These are phyloP conservation scores for Francoa sonchifolia DNA, from an alignment of 441 rosid species.

Conservation along the genomic window DNA sequence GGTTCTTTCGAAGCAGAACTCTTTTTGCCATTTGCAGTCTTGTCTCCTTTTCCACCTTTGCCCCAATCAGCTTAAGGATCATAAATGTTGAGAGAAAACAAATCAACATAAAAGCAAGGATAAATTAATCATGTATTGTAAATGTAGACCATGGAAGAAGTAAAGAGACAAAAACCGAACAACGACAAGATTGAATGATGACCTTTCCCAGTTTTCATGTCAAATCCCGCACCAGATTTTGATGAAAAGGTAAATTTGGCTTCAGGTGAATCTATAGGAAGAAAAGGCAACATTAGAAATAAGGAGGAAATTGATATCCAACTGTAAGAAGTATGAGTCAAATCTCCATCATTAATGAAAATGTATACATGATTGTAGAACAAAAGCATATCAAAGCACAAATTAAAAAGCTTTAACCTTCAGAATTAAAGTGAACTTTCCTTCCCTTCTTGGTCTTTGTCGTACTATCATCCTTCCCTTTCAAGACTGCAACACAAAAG, in stretches of 20 bases:
- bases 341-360: background rate
- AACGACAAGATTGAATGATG: background rate
- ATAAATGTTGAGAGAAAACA: conserved; percentile 6
- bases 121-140: background rate
- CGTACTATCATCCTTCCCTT: conserved; percentile 42
- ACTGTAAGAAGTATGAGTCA: background rate
- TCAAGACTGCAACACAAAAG: conserved; percentile 16
- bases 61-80: conserved; percentile 19
- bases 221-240: conserved; percentile 25
- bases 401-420: conserved; percentile 22
- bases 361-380: background rate
- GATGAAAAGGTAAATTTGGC: conserved; percentile 16
- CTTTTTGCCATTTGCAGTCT: conserved; percentile 25
- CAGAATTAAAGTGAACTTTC: conserved; percentile 39
- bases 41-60: conserved; percentile 43
- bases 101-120: conserved; percentile 3
- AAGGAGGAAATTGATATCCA: background rate
- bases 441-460: conserved; percentile 38
- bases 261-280: conserved; percentile 20
- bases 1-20: conserved; percentile 30
- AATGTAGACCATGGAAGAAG: background rate
- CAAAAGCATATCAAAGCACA: background rate
- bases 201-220: conserved; percentile 25
- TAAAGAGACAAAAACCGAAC: conserved; percentile 4
- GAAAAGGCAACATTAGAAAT: background rate